Evolutionary conservation across 768 basidiomycete species (phyloP).

Genomic region (Collybia nuda): DNA sequence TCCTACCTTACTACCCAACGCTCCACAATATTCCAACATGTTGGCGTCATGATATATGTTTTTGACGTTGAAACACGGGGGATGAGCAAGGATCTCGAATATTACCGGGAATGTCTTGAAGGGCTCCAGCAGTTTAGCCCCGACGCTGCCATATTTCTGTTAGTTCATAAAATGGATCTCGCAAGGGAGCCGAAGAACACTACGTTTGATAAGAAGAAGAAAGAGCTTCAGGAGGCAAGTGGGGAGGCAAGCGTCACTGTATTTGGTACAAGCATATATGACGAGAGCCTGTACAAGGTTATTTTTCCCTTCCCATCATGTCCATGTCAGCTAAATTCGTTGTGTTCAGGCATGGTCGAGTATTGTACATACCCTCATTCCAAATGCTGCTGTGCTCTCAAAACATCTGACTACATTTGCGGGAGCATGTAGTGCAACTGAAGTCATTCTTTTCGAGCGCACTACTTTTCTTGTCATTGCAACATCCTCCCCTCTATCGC

Average conservation of each 20-base stretch:
- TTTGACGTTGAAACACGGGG: constrained; percentile 93
- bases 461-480: constrained; percentile 98
- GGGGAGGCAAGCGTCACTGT: constrained; percentile 63
- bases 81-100: constrained; percentile 82
- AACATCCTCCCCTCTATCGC: constrained; percentile 53
- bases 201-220: constrained; percentile 69
- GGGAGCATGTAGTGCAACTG: constrained; percentile 83
- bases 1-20: constrained; percentile 91
- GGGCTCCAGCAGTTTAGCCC: constrained; percentile 78
- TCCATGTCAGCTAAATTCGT: constrained; percentile 3
- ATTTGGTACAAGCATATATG: constrained; percentile 95
- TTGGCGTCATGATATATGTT: constrained; percentile 97
- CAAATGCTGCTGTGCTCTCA: constrained; percentile 87
- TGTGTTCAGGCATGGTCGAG: constrained; percentile 88
- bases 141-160: constrained; percentile 82
- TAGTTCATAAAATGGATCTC: constrained; percentile 98
- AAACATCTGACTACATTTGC: constrained; percentile 87
- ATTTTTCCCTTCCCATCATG: constrained; percentile 12
- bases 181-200: constrained; percentile 61
- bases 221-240: constrained; percentile 71
- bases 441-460: constrained; percentile 94
- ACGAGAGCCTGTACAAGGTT: constrained; percentile 95
- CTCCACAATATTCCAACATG: constrained; percentile 94
- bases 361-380: constrained; percentile 95
- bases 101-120: constrained; percentile 89